Conservation (phyloP, 2,329 filamentous ascomycete genomes). For the Ascosphaera pollenicola region DNA sequence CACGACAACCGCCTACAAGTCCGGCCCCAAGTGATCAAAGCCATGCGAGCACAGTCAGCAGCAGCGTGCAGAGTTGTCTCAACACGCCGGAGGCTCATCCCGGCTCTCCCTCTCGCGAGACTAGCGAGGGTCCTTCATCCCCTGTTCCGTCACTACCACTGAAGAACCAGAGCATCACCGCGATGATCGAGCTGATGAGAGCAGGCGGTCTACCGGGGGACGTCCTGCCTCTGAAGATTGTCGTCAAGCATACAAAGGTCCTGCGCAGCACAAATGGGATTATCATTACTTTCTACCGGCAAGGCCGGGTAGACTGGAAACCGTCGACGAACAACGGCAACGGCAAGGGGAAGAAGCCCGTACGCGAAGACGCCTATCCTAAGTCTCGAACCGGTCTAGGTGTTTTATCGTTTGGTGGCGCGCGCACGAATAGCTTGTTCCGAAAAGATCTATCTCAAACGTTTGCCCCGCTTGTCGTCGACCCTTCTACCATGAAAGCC, state of each 20-base stretch:
- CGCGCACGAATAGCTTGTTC: slow-evolving; percentile 76
- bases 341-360: slow-evolving; percentile 42
- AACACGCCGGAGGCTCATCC: no score
- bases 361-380: slow-evolving; percentile 69
- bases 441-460: slow-evolving; percentile 84
- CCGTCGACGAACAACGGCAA: slow-evolving; percentile 28
- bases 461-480: slow-evolving; percentile 69
- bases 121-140: no score
- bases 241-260: slow-evolving; percentile 68
- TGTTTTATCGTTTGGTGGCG: slow-evolving; percentile 66
- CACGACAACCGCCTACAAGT: slow-evolving; percentile 17
- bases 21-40: slow-evolving; percentile 45
- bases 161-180: slow-evolving; percentile 55
- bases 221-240: slow-evolving; percentile 54
- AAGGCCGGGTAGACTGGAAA: slow-evolving; percentile 71
- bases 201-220: slow-evolving; percentile 77
- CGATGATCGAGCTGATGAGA: slow-evolving; percentile 60
- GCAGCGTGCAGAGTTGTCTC: slow-evolving; percentile 35
- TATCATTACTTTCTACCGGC: slow-evolving; percentile 77
- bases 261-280: slow-evolving; percentile 84
- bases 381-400: slow-evolving; percentile 70
- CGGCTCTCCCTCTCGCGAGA: no score
- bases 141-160: no score
- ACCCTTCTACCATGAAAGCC: slow-evolving; percentile 55
- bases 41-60: slow-evolving; percentile 46